phyloP scores from a whole-genome alignment of 2,329 filamentous ascomycete genomes.

The Trichothecium sympodiale region DNA sequence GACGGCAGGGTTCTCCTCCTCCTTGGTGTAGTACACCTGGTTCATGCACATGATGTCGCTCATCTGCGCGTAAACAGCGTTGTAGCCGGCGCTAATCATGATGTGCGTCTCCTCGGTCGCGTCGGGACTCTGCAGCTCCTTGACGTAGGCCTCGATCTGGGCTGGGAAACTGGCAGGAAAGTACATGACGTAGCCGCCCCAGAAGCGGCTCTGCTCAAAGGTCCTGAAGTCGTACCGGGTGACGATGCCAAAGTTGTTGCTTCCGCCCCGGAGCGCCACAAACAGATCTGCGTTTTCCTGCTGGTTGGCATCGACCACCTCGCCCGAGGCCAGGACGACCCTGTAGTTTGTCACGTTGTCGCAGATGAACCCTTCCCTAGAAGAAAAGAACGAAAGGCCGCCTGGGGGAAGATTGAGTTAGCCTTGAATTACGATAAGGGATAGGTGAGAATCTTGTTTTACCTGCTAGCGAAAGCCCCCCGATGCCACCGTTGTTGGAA shows the following conservation, averaged over 20 bases:
- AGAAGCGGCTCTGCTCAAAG: slow-evolving; percentile 5
- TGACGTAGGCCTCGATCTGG: slow-evolving; percentile 11
- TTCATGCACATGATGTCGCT: slow-evolving; percentile 6
- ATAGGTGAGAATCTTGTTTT: background rate
- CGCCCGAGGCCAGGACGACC: slow-evolving; percentile 28
- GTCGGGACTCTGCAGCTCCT: slow-evolving; percentile 8
- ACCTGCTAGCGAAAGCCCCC: background rate
- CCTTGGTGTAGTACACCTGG: slow-evolving; percentile 6
- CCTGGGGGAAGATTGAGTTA: background rate
- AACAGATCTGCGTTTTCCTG: slow-evolving; percentile 26
- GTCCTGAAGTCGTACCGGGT: too few species aligned
- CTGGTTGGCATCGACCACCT: slow-evolving; percentile 27
- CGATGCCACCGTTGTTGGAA: background rate
- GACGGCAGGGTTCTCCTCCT: slow-evolving; percentile 2
- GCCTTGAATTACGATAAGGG: background rate
- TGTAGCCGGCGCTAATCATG: slow-evolving; percentile 9
- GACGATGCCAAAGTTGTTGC: slow-evolving; percentile 31
- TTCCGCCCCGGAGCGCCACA: slow-evolving; percentile 31
- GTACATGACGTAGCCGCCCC: slow-evolving; percentile 12
- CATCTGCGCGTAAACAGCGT: slow-evolving; percentile 8
- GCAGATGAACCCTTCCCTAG: slow-evolving; percentile 27
- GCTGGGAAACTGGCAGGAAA: slow-evolving; percentile 8
- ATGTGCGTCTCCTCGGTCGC: slow-evolving; percentile 11
- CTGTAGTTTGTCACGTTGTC: slow-evolving; percentile 28
- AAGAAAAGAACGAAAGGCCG: slow-evolving; percentile 8